Percentiles rank a stretch among this genome's conserved stretches.
These are phyloP conservation scores for Kluyveromyces aestuarii DNA, from an alignment of 805 yeast genomes.

Conservation along the genomic window DNA sequence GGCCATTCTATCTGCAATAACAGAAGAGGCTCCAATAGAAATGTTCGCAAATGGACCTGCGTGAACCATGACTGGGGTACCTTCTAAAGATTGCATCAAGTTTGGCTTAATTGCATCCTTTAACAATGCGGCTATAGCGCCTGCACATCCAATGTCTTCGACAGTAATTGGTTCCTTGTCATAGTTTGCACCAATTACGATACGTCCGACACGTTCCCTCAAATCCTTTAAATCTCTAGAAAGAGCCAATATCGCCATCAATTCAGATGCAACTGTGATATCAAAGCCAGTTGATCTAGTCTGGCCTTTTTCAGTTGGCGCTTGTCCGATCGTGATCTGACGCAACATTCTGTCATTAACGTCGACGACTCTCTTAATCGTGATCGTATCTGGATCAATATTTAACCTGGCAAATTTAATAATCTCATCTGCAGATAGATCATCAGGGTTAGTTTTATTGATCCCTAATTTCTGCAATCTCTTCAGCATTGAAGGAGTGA, in stretches of 20 bases:
- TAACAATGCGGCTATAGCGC: conserved; percentile 88
- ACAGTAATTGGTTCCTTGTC: conserved; percentile 80
- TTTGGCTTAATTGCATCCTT: conserved; percentile 96
- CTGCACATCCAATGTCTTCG: conserved; percentile 92
- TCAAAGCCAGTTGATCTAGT: conserved; percentile 87
- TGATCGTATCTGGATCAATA: conserved; percentile 82
- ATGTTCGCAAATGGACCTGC: conserved; percentile 98
- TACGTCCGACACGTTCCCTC: conserved; percentile 78
- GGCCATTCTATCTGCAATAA: conserved; percentile 87
- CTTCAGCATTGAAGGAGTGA: conserved; percentile 69
- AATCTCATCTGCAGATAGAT: conserved; percentile 69
- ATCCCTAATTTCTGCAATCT: conserved; percentile 80
- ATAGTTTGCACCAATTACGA: conserved; percentile 77
- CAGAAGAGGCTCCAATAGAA: conserved; percentile 93
- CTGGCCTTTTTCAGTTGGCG: conserved; percentile 86
- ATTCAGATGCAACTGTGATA: conserved; percentile 91
- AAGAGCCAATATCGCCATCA: conserved; percentile 91
- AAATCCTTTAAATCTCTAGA: conserved; percentile 70
- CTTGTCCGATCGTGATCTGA: conserved; percentile 83
- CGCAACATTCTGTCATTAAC: conserved; percentile 87
- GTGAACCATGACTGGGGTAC: conserved; percentile 94
- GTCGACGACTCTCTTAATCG: conserved; percentile 91
- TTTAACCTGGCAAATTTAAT: conserved; percentile 70
- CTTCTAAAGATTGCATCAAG: conserved; percentile 94
- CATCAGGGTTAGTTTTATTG: conserved; percentile 67